Conservation (phyloP, 2,329 filamentous ascomycete genomes). For the Metarhizium guizhouense region DNA sequence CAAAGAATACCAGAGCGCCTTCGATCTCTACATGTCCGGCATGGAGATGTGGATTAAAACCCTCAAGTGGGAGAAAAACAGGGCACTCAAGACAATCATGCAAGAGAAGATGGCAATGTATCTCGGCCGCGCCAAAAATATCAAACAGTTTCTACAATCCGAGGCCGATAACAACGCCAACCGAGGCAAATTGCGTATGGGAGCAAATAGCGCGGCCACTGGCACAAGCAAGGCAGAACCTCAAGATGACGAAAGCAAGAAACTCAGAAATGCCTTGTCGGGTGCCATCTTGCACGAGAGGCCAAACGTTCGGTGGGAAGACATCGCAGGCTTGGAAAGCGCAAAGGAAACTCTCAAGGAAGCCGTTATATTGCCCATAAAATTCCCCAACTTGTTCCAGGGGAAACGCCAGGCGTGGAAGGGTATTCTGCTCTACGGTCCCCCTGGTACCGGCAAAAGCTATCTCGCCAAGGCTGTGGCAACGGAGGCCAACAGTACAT, state of each 20-base stretch:
- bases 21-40: slow-evolving; percentile 89
- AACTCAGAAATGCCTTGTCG: slow-evolving; percentile 80
- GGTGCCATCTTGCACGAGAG: slow-evolving; percentile 92
- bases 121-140: slow-evolving; percentile 97
- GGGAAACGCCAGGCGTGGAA: slow-evolving; percentile 98
- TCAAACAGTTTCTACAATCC: slow-evolving; percentile 81
- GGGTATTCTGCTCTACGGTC: slow-evolving; percentile 91
- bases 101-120: slow-evolving; percentile 91
- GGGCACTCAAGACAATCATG: slow-evolving; percentile 94
- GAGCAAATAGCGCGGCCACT: slow-evolving; percentile 60
- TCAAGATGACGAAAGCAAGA: slow-evolving; percentile 88
- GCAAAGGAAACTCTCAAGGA: slow-evolving; percentile 98
- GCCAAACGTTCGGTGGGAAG: slow-evolving; percentile 95
- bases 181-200: slow-evolving; percentile 52
- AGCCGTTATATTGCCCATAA: slow-evolving; percentile 94
- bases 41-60: slow-evolving; percentile 98
- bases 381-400: slow-evolving; percentile 92
- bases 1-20: slow-evolving; percentile 94
- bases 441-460: slow-evolving; percentile 94
- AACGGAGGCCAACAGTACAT: slow-evolving; percentile 97
- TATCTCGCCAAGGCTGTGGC: slow-evolving; percentile 96
- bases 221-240: slow-evolving; percentile 54
- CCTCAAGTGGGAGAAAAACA: slow-evolving; percentile 99
- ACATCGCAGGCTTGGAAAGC: slow-evolving; percentile 86
- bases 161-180: slow-evolving; percentile 64